Evolutionary conservation across 805 yeast genomes (phyloP), one percentile per base, ranked within the genome.

Genomic region (Metschnikowia dekortorum): DNA sequence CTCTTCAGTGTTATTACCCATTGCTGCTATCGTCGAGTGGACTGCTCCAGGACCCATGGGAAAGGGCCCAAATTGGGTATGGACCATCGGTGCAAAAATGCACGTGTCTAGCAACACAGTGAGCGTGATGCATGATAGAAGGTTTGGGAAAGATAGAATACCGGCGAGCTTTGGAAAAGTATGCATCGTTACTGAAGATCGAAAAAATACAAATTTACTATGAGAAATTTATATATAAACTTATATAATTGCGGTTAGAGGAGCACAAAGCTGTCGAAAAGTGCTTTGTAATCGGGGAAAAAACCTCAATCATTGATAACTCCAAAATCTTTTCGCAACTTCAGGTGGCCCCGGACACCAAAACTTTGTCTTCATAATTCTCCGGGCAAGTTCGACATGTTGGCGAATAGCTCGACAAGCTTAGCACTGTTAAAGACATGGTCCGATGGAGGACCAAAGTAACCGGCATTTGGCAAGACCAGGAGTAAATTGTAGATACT

Each of bases 401-500:
- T 63, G 33, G 65, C 64, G 46, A 66, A 67, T 45, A 73, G 55
- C 49, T 71, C 71, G 8, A 80, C 82, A 44, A 85, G 67, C 56
- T 79, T 82, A 14, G 70, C 70, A 28, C 80, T 67, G 63, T 83
- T 81, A 60, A 86, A 84, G 3, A 78, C 67, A 28, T 76, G 76
- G 10, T 79, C 79, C 9, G 72, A 69, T 1, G 68, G 65, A 8
- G 64, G 64, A 6, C 76, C 76, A 61, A 83, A 83, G 50, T 79
- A 76, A 1, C 79, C 72, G 0, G 85, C 76, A 50, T 80, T 81
- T 8, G 92, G 92, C 42, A 86, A 71, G 2, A 77, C 71, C 48
- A 84, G 69, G 42, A 85, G 65, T 39, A 85, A 62, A 44, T 78
- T 78, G 60, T 67, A 64, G 26, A 67, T 61, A 10, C 64, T 60